Conservation (phyloP, 2,329 filamentous ascomycete genomes). For the Alternaria conjuncta region DNA sequence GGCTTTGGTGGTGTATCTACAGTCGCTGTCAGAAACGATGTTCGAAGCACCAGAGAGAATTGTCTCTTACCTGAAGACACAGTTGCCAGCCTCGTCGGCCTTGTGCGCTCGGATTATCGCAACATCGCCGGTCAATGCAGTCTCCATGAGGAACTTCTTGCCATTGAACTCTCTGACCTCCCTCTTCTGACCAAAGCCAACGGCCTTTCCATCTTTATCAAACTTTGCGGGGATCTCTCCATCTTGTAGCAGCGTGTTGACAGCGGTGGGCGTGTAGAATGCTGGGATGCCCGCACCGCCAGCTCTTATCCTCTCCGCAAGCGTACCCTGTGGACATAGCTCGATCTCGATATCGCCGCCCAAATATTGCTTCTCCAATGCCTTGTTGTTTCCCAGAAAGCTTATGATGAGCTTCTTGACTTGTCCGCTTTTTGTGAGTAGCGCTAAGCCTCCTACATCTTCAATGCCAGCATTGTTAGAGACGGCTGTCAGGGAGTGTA, state of each 20-base stretch:
- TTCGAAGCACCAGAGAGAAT: not conserved
- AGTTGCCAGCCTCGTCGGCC: conserved; percentile 78
- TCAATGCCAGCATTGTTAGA: conserved; percentile 82
- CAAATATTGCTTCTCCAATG: conserved; percentile 75
- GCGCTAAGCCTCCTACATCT: conserved; percentile 68
- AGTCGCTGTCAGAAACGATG: not conserved
- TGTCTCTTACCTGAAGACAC: conserved; percentile 62
- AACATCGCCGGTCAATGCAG: conserved; percentile 75
- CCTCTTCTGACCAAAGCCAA: conserved; percentile 69
- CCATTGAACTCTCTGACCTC: conserved; percentile 77
- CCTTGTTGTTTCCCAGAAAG: conserved; percentile 80
- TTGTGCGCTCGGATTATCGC: conserved; percentile 79
- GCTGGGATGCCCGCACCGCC: conserved; percentile 80
- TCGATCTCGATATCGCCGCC: conserved; percentile 76
- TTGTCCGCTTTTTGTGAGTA: conserved; percentile 72
- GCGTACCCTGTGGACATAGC: conserved; percentile 76
- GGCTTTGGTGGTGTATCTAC: conserved; percentile 47
- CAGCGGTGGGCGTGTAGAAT: conserved; percentile 78
- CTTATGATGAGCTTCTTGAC: conserved; percentile 76
- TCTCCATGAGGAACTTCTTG: conserved; percentile 78
- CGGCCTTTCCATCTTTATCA: conserved; percentile 62
- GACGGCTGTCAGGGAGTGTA: conserved; percentile 68
- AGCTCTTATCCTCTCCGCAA: conserved; percentile 74
- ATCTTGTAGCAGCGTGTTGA: conserved; percentile 68
- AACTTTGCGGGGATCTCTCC: conserved; percentile 71